Evolutionary conservation across 441 rosid species (phyloP).

Genomic region (Syzygium syzygioides): DNA sequence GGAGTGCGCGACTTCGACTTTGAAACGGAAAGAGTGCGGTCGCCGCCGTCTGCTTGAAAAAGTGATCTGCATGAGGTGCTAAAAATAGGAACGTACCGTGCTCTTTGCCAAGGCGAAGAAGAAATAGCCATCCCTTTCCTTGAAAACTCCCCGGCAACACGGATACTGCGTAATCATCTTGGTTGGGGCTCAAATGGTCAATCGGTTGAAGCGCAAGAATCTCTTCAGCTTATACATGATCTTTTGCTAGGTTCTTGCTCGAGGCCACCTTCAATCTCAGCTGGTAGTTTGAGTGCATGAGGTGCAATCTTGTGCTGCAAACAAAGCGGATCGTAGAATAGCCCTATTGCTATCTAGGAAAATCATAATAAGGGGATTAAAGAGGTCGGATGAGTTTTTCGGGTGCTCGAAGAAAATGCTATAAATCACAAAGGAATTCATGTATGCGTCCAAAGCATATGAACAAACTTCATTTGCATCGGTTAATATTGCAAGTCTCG

Average conservation of each 20-base stretch:
- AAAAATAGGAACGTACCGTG: background rate
- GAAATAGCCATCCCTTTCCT: background rate
- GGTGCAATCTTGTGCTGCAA: background rate
- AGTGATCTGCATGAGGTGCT: background rate
- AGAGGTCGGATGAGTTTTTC: background rate
- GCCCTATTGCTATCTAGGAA: background rate
- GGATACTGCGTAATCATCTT: background rate
- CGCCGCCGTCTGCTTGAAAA: background rate
- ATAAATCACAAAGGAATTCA: background rate
- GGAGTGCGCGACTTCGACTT: background rate
- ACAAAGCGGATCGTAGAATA: too few species aligned
- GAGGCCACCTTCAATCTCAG: too few species aligned
- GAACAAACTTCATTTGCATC: background rate
- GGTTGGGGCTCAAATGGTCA: background rate
- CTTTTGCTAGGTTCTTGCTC: too few species aligned
- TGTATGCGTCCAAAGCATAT: background rate
- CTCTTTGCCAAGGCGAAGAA: background rate
- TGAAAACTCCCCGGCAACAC: too few species aligned
- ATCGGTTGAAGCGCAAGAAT: background rate
- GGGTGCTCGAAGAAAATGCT: background rate
- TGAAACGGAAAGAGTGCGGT: background rate
- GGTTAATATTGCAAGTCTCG: background rate
- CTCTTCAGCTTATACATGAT: background rate
- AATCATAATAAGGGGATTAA: background rate
- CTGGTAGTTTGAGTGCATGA: too few species aligned